These are phyloP conservation scores for Fraxinus velutina DNA, from an alignment of 305 asterid species.

Conservation along the genomic window DNA sequence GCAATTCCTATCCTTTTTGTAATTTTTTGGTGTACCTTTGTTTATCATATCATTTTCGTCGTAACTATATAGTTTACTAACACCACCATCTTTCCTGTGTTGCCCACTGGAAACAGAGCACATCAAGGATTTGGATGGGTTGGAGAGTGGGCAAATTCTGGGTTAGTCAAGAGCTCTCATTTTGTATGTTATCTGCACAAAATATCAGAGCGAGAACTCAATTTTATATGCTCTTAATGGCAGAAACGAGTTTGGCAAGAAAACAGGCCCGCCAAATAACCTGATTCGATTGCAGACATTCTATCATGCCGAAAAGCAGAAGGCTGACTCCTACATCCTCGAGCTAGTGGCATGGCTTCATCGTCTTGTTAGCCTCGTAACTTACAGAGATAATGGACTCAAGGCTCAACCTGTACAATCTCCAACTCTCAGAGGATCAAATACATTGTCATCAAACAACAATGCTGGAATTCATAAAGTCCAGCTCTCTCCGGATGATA, in stretches of 20 bases:
- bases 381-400: conserved; percentile 62
- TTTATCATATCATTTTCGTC: background rate
- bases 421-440: conserved; percentile 43
- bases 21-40: background rate
- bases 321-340: conserved; percentile 67
- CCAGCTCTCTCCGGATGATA: conserved; percentile 62
- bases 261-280: conserved; percentile 36
- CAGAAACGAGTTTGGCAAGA: conserved; percentile 83
- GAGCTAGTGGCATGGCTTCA: conserved; percentile 85
- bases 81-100: conserved; percentile 16
- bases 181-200: background rate
- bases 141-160: conserved; percentile 96
- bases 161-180: conserved; percentile 43
- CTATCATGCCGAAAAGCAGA: conserved; percentile 77
- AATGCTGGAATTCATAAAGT: conserved; percentile 9
- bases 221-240: conserved; percentile 5
- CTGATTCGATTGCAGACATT: conserved; percentile 82
- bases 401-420: conserved; percentile 47
- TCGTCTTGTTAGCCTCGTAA: conserved; percentile 63
- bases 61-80: conserved; percentile 21
- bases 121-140: conserved; percentile 99
- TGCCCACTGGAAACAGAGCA: conserved; percentile 52
- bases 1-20: background rate
- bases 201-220: background rate
- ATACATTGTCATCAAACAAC: background rate